Evolutionary conservation across 2,329 filamentous ascomycete genomes (phyloP).

Genomic region (Neopestalotiopsis rosae): DNA sequence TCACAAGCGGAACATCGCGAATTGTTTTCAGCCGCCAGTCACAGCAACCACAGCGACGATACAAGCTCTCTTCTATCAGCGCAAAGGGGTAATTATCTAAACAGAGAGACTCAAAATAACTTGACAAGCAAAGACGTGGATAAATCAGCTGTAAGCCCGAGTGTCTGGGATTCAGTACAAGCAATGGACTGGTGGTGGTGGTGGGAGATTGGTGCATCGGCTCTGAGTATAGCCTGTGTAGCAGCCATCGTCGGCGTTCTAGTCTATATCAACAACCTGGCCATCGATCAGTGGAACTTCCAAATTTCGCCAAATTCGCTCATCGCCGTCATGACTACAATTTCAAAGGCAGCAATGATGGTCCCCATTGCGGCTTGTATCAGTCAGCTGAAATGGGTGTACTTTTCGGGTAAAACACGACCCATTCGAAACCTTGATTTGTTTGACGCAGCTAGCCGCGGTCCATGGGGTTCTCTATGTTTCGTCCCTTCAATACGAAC

Average conservation of each 20-base stretch:
- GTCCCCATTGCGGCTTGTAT: slow-evolving; percentile 27
- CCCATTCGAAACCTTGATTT: slow-evolving; percentile 27
- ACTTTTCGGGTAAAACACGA: slow-evolving; percentile 21
- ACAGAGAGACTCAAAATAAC: too few relatives aligned
- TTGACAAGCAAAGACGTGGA: too few relatives aligned
- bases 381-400: slow-evolving; percentile 30
- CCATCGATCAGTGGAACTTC: slow-evolving; percentile 25
- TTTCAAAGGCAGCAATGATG: slow-evolving; percentile 27
- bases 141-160: too few relatives aligned
- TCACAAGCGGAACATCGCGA: too few relatives aligned
- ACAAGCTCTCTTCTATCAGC: too few relatives aligned
- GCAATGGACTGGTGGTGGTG: slow-evolving; percentile 27
- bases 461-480: slow-evolving; percentile 27
- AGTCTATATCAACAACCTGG: slow-evolving; percentile 19
- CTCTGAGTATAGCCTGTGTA: slow-evolving; percentile 25
- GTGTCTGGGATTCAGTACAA: too few relatives aligned
- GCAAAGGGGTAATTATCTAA: too few relatives aligned
- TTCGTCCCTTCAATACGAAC: slow-evolving; percentile 20
- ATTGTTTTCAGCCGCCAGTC: too few relatives aligned
- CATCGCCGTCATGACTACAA: slow-evolving; percentile 26
- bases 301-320: slow-evolving; percentile 35
- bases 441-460: slow-evolving; percentile 30
- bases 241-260: slow-evolving; percentile 22
- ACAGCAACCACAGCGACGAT: too few relatives aligned
- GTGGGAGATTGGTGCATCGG: slow-evolving; percentile 28